Evolutionary conservation across 2,329 filamentous ascomycete genomes (phyloP).

Genomic region (Penicillium sp.): DNA sequence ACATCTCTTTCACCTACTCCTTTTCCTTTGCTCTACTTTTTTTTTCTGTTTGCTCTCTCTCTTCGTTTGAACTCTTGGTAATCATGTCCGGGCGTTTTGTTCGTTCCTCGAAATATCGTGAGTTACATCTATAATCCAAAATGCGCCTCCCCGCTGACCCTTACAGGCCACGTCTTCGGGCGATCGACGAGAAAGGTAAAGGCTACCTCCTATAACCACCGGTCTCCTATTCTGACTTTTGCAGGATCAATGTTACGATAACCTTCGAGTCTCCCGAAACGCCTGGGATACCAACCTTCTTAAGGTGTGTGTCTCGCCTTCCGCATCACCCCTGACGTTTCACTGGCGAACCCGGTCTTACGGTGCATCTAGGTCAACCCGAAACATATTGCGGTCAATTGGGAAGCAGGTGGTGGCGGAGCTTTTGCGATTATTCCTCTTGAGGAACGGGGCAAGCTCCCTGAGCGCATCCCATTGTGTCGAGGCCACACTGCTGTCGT

Average conservation of each 20-base stretch:
- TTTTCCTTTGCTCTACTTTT: conserved; percentile 9
- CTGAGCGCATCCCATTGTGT: conserved; percentile 88
- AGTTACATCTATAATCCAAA: conserved; percentile 26
- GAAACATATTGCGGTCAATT: conserved; percentile 93
- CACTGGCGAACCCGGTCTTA: conserved; percentile 12
- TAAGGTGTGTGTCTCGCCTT: conserved; percentile 61
- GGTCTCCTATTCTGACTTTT: conserved; percentile 5
- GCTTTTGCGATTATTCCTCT: conserved; percentile 93
- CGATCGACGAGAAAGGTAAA: conserved; percentile 75
- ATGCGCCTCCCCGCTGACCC: conserved; percentile 24
- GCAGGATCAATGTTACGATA: conserved; percentile 93
- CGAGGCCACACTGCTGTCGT: conserved; percentile 92
- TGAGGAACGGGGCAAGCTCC: conserved; percentile 78
- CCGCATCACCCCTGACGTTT: conserved; percentile 24
- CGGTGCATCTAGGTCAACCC: conserved; percentile 65
- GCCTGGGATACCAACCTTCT: conserved; percentile 98
- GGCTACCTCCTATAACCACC: neutral
- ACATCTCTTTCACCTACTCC: conserved; percentile 18
- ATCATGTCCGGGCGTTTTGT: conserved; percentile 64
- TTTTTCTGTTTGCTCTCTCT: conserved; percentile 4
- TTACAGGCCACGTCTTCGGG: conserved; percentile 89
- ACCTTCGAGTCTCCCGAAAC: conserved; percentile 92
- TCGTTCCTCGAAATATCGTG: conserved; percentile 65
- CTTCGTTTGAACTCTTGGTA: conserved; percentile 11
- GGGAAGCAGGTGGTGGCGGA: conserved; percentile 90